Evolutionary conservation across 441 rosid genomes (phyloP).

Genomic region (Manihot esculenta): DNA sequence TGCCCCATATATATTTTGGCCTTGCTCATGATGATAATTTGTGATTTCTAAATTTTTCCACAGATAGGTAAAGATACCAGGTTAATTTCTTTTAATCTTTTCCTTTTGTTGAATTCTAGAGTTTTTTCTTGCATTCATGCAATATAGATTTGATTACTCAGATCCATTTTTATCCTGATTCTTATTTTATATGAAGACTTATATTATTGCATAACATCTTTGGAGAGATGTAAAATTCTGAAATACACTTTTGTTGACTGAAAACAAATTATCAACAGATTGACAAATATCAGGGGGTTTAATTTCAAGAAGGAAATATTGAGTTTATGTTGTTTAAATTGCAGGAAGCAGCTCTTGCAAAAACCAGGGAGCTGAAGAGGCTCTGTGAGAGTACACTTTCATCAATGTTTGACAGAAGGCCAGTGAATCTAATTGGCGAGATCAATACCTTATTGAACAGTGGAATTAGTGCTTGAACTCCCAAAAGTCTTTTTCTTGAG

Average conservation of each 20-base stretch:
- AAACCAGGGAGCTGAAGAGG: slow-evolving; percentile 88
- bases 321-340: slow-evolving; percentile 16
- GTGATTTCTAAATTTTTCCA: neutral
- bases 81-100: neutral
- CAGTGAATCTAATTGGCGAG: slow-evolving; percentile 93
- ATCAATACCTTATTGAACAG: slow-evolving; percentile 77
- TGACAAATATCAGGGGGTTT: neutral
- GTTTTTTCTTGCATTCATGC: neutral
- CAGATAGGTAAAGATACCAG: neutral
- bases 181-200: neutral
- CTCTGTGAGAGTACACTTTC: slow-evolving; percentile 81
- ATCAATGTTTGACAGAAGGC: slow-evolving; percentile 91
- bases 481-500: neutral
- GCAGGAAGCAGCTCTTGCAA: slow-evolving; percentile 79
- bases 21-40: neutral
- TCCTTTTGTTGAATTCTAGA: neutral
- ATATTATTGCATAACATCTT: neutral
- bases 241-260: neutral
- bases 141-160: neutral
- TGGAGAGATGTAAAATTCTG: neutral
- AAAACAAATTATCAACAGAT: neutral
- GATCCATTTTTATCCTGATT: neutral
- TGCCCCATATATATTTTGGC: neutral
- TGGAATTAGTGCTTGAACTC: slow-evolving; percentile 43
- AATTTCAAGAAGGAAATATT: neutral